A percentile compares a stretch with the other conserved stretches of the same genome.
Evolutionary conservation across 1,139 yeast genomes (phyloP).

Genomic region (Ogataea hybrid): DNA sequence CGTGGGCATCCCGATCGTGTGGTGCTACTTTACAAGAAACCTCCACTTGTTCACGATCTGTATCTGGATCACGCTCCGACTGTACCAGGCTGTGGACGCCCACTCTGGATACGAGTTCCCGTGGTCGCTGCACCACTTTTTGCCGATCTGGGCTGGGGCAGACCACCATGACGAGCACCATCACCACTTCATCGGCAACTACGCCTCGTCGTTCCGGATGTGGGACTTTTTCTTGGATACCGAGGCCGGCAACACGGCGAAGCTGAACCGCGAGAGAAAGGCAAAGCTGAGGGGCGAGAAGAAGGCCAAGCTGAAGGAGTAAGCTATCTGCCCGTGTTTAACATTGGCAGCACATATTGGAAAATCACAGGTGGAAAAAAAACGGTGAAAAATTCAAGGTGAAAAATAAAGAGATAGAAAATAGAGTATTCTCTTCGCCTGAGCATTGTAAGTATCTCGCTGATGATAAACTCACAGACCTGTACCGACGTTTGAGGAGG

Average conservation of each 20-base stretch:
- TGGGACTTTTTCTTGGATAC: slow-evolving; percentile 86
- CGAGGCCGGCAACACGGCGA: slow-evolving; percentile 75
- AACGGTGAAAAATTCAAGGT: background rate
- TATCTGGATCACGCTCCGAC: slow-evolving; percentile 82
- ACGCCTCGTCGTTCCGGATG: slow-evolving; percentile 91
- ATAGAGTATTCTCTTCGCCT: background rate
- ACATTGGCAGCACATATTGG: background rate
- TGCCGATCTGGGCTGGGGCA: slow-evolving; percentile 98
- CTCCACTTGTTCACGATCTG: slow-evolving; percentile 84
- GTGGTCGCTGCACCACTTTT: slow-evolving; percentile 85
- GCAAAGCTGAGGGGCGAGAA: slow-evolving; percentile 51
- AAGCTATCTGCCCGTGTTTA: background rate
- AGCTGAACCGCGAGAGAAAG: slow-evolving; percentile 55
- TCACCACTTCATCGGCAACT: slow-evolving; percentile 89
- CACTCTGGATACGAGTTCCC: slow-evolving; percentile 98
- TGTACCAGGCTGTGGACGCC: slow-evolving; percentile 93
- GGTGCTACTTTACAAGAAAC: slow-evolving; percentile 60
- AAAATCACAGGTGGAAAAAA: background rate
- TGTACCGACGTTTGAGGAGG: slow-evolving; percentile 44
- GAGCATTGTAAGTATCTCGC: slow-evolving; percentile 8
- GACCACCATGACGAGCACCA: slow-evolving; percentile 98
- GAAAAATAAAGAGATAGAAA: background rate
- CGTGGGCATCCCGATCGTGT: slow-evolving; percentile 84
- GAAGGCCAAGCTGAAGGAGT: slow-evolving; percentile 24
- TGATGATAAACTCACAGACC: slow-evolving; percentile 62